Evolutionary conservation across 306 rosid genomes (phyloP).

Genomic region (Vicia villosa): DNA sequence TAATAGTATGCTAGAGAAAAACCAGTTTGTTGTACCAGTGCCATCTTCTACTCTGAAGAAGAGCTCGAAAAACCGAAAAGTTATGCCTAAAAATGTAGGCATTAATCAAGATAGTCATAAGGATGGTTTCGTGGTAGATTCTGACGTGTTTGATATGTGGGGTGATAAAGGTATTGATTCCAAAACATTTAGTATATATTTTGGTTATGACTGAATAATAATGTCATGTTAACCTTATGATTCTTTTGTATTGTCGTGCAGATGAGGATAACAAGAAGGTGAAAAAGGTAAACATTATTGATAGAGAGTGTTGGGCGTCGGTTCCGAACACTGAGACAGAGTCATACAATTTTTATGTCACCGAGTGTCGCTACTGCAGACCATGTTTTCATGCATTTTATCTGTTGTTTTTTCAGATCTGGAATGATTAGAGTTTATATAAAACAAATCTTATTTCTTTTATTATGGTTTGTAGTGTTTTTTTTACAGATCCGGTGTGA

Average conservation of each 20-base stretch:
- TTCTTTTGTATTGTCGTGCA: conserved; percentile 40
- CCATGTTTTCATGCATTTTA: too few species aligned
- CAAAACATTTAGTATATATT: not conserved
- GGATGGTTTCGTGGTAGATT: conserved; percentile 48
- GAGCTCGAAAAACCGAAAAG: conserved; percentile 48
- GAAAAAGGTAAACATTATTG: conserved; percentile 59
- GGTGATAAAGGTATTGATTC: conserved; percentile 57
- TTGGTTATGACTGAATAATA: conserved; percentile 11
- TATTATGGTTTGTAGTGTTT: too few species aligned
- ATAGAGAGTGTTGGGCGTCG: too few species aligned
- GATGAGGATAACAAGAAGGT: conserved; percentile 46
- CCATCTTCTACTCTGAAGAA: conserved; percentile 75
- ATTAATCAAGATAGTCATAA: conserved; percentile 41
- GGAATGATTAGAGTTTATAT: too few species aligned
- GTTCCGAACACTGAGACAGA: too few species aligned
- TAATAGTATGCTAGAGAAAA: conserved; percentile 72
- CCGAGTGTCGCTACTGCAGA: too few species aligned
- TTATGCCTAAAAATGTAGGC: conserved; percentile 31
- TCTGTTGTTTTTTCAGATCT: too few species aligned
- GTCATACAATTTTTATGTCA: too few species aligned
- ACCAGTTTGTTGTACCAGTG: conserved; percentile 73
- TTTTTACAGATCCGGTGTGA: too few species aligned
- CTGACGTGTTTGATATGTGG: conserved; percentile 66
- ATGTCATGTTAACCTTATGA: conserved; percentile 21
- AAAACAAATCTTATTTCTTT: too few species aligned